These are phyloP conservation scores for Anacardium occidentale DNA, from an alignment of 345 rosid species.

Conservation along the genomic window DNA sequence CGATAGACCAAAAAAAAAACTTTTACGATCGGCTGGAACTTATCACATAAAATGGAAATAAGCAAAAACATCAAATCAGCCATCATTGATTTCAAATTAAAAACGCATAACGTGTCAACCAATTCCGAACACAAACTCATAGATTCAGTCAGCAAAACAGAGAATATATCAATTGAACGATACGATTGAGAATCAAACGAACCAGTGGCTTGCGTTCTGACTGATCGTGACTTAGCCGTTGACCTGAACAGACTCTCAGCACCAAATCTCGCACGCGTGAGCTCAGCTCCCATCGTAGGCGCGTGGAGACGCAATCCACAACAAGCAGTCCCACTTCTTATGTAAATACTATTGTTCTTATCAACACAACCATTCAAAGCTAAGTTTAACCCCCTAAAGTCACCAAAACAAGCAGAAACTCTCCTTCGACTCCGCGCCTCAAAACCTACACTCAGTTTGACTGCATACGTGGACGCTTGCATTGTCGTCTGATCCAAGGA, in stretches of 20 bases:
- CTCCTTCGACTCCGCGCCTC: slow-evolving; percentile 35
- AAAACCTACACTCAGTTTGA: slow-evolving; percentile 42
- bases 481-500: slow-evolving; percentile 34
- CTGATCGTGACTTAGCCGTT: slow-evolving; percentile 53
- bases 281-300: slow-evolving; percentile 58
- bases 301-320: slow-evolving; percentile 37
- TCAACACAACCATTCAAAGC: slow-evolving; percentile 3
- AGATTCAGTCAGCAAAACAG: background rate
- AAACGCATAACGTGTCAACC: background rate
- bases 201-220: slow-evolving; percentile 75
- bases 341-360: slow-evolving; percentile 20
- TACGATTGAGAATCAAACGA: slow-evolving; percentile 19
- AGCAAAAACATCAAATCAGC: background rate
- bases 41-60: background rate
- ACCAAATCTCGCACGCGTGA: slow-evolving; percentile 47
- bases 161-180: background rate
- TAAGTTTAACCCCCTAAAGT: slow-evolving; percentile 23
- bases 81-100: background rate
- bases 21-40: background rate
- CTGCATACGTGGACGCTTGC: slow-evolving; percentile 58
- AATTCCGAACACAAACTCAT: background rate
- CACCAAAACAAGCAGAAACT: slow-evolving; percentile 19
- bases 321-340: slow-evolving; percentile 29
- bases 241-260: slow-evolving; percentile 39
- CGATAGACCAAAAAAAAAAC: background rate